phyloP scores from a whole-genome alignment of 148 eudicot genomes.

The Cornus suecica region DNA sequence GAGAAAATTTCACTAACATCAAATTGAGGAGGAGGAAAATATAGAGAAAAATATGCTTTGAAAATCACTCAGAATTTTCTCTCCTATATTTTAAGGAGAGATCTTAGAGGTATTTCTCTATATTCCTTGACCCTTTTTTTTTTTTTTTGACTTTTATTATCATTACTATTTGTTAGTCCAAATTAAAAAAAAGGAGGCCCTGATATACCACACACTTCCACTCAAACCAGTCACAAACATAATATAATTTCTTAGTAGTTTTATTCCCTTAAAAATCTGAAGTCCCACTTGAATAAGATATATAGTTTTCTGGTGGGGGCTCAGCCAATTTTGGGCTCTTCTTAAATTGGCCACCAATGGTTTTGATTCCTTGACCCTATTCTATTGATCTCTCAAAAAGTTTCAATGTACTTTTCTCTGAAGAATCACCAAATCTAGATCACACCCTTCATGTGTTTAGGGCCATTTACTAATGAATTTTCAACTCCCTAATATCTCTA shows the following conservation, averaged over 20 bases:
- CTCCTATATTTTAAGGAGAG: background rate
- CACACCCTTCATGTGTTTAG: background rate
- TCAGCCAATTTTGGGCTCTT: background rate
- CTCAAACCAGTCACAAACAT: no score
- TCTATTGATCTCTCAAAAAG: background rate
- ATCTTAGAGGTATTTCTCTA: conserved; percentile 15
- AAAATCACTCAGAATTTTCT: conserved; percentile 8
- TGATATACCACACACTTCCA: no score
- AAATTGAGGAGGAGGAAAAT: conserved; percentile 9
- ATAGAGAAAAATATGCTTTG: conserved; percentile 11
- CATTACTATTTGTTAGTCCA: no score
- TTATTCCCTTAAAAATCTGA: no score
- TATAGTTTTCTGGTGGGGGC: background rate
- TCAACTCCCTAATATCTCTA: background rate
- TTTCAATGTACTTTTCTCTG: background rate
- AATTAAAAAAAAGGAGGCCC: no score
- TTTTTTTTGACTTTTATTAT: background rate
- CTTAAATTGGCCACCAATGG: background rate
- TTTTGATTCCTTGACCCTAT: background rate
- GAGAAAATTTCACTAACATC: conserved; percentile 7
- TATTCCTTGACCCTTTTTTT: background rate
- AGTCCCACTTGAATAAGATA: background rate
- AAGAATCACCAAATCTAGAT: background rate
- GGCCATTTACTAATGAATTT: background rate
- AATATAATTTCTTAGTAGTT: background rate